Conservation (phyloP, 1,284 basidiomycete species). For the Laetiporus sulphureus region DNA sequence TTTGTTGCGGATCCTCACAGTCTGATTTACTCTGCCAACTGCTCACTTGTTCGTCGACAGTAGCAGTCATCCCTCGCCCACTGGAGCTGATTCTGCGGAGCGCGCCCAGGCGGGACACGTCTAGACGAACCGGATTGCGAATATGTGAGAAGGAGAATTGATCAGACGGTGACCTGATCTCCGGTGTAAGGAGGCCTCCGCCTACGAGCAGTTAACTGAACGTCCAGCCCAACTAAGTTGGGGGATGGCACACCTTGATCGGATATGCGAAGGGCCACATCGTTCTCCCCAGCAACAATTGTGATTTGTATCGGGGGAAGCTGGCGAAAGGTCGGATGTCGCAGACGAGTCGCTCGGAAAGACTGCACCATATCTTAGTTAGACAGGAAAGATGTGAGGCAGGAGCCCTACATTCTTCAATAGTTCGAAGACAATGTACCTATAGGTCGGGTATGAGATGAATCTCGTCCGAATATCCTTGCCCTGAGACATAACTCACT, state of each 20-base stretch:
- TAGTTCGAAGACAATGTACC: slow-evolving; percentile 86
- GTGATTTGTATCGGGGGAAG: slow-evolving; percentile 65
- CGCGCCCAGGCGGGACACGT: slow-evolving; percentile 62
- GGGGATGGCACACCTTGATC: slow-evolving; percentile 58
- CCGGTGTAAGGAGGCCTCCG: slow-evolving; percentile 53
- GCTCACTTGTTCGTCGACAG: slow-evolving; percentile 67
- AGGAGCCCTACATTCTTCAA: slow-evolving; percentile 74
- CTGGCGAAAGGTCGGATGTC: slow-evolving; percentile 34
- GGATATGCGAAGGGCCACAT: slow-evolving; percentile 76
- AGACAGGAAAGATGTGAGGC: not conserved
- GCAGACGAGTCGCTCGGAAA: slow-evolving; percentile 56
- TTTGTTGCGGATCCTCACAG: slow-evolving; percentile 34
- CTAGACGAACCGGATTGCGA: slow-evolving; percentile 64
- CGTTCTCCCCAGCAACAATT: slow-evolving; percentile 63
- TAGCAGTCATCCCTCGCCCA: slow-evolving; percentile 60
- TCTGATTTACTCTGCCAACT: slow-evolving; percentile 34
- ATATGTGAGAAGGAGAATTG: slow-evolving; percentile 80
- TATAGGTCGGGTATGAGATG: slow-evolving; percentile 25
- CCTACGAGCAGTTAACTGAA: slow-evolving; percentile 34
- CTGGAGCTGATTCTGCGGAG: slow-evolving; percentile 59
- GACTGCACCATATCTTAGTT: slow-evolving; percentile 34
- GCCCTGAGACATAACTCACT: slow-evolving; percentile 39
- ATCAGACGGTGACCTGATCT: slow-evolving; percentile 58
- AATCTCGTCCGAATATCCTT: too few relatives aligned
- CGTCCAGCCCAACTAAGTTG: slow-evolving; percentile 5